Evolutionary conservation across 208 protist genomes (phyloP).

Genomic region (Leishmania aethiopica): DNA sequence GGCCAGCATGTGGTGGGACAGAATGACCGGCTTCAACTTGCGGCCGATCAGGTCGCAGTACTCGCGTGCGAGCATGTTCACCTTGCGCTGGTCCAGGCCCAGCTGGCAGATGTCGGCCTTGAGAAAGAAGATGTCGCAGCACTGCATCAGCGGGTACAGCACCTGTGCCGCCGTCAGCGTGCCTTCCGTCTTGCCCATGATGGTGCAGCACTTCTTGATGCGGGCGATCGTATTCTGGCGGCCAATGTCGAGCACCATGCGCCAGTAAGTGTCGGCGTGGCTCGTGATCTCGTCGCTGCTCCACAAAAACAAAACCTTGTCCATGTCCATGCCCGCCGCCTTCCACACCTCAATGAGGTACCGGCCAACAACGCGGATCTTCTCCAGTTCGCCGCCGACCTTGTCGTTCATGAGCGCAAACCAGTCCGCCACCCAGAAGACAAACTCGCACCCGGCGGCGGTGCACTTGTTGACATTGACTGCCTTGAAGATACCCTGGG

Average conservation of each 20-base stretch:
- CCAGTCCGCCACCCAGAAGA: slow-evolving; percentile 99
- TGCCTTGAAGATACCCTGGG: slow-evolving; percentile 99
- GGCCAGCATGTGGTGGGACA: slow-evolving; percentile 98
- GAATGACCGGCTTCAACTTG: slow-evolving; percentile 97
- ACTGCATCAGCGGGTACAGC: slow-evolving; percentile 99
- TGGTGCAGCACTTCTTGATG: slow-evolving; percentile 98
- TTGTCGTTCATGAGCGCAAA: slow-evolving; percentile 99
- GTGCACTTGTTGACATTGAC: slow-evolving; percentile 99
- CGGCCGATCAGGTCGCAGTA: slow-evolving; percentile 95
- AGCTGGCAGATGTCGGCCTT: slow-evolving; percentile 99
- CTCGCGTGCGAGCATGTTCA: slow-evolving; percentile 99
- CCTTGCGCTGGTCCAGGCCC: slow-evolving; percentile 99
- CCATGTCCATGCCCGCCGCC: slow-evolving; percentile 98
- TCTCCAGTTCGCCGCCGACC: slow-evolving; percentile 98
- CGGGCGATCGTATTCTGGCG: slow-evolving; percentile 94
- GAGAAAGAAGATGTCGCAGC: slow-evolving; percentile 99
- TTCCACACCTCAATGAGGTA: slow-evolving; percentile 99
- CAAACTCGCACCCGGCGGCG: slow-evolving; percentile 94
- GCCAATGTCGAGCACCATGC: slow-evolving; percentile 97
- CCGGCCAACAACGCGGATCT: slow-evolving; percentile 96
- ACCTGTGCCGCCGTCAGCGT: slow-evolving; percentile 98
- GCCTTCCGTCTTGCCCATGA: slow-evolving; percentile 98
- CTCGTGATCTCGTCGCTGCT: slow-evolving; percentile 97
- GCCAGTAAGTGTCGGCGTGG: slow-evolving; percentile 96
- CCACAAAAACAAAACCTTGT: slow-evolving; percentile 97